Base-by-base conservation (phyloP, 2,329 filamentous ascomycete genomes). In the Epichloe sibirici region DNA sequence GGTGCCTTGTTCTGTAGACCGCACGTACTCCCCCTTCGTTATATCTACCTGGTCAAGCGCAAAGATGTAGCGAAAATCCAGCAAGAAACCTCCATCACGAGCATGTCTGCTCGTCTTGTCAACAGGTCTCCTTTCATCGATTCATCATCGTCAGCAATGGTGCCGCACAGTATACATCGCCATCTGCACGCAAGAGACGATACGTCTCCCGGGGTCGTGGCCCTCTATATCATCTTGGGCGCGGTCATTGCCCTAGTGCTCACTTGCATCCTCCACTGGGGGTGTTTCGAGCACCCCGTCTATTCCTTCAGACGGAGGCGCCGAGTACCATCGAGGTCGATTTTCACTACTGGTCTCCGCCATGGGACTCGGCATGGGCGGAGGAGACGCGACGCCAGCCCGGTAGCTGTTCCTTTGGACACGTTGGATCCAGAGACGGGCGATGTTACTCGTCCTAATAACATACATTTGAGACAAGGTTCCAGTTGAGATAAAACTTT, bases 221-320 rank as follows among this genome's bases (percentile, higher is more conserved):
- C 37, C 5, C 28, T 52, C 12, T 48, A 40, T 37, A 39, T 51
- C 44, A 42, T 47, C 25, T 28, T 43, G 8, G 15, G 43, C 23
- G 35, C 44, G 1, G 23, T 35, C 23, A 23, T 51, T 15, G 50
- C 43, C 15, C n/a, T 47, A 1, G 44, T 51, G 15, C 17, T 48
- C 23, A n/a, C 12, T 17, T 51, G 50, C 50, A 13, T 47, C 44
- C 9, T 51, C 35, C 23, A 34, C 44, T 51, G 50, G 43, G 35
- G 23, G 4, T 35, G 23, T 2, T 40, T 25, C 37, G 17, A 34
- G 21, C 28, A 42, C 15, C 13, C 23, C 9, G 8, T 11, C 6
- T 28, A 23, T 6, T 31, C 49, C 8, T 15, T 35, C 21, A 37
- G 42, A 15, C 25, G 13, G 12, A 15, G 9, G 21, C 49, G 42